Base-by-base conservation (phyloP, 1,139 yeast genomes). In the Debaryomyces subglobosus region DNA sequence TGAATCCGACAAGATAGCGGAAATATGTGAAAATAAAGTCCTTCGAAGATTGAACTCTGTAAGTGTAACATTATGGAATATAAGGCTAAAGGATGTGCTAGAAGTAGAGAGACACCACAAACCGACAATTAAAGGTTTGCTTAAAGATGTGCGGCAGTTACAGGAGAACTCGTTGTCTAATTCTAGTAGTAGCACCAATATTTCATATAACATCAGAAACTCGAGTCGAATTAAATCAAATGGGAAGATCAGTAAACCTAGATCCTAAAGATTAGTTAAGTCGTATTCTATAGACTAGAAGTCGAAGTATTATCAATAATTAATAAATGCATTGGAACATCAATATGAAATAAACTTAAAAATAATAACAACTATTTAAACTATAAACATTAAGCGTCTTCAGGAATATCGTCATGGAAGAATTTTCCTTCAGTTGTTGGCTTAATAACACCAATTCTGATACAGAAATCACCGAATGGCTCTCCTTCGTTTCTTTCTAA, bases 381-480 rank as follows among this genome's bases (percentile, higher is more conserved):
- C 15, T 35, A 35, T 35, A 12, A 35, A 20, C 25, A 18, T 47
- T 62, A 78, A 40, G 86, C 87, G 49, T 86, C 92, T 65, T 88
- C 97, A 39, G 95, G 88, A 54, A 92, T 82, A 63, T 89, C 95
- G 53, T 92, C 97, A 77, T 95, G 96, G 89, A 94, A 92, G 67
- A 82, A 85, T 67, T 87, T 89, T 55, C 99, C 99, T 68, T 90
- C 96, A 43, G 82, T 71, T 32, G 98, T 92, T 54, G 92, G 95
- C 61, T 86, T 86, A 64, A 94, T 90, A 49, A 90, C 81, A 21
- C 96, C 97, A 42, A 77, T 81, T 72, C 98, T 85, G 55, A 94
- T 81, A 58, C 87, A 82, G 77, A 88, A 94, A 68, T 94, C 98
- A 63, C 99, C 99, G 64, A 94, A 94, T 52, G 90, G 97, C 71